phyloP scores from a whole-genome alignment of 169 alveolate species.

The Besnoitia besnoiti region DNA sequence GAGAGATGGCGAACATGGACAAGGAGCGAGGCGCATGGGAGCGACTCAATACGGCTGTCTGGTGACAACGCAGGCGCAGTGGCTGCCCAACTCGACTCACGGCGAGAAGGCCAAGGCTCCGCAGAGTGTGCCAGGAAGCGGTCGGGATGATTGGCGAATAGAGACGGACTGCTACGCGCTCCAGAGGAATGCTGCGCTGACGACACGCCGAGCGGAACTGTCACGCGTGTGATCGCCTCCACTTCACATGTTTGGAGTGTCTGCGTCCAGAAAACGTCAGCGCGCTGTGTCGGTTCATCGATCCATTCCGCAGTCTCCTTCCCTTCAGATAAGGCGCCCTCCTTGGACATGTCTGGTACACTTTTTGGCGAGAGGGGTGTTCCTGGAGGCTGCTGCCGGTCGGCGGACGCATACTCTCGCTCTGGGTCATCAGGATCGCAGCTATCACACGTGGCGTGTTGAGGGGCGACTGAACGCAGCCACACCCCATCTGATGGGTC shows the following conservation, averaged over 20 bases:
- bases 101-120: background rate
- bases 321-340: no score
- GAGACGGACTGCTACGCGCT: background rate
- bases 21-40: background rate
- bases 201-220: background rate
- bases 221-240: background rate
- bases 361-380: no score
- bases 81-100: background rate
- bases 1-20: slow-evolving; percentile 10
- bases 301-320: no score
- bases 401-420: no score
- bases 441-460: no score
- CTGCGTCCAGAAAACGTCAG: slow-evolving; percentile 8
- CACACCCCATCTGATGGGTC: no score
- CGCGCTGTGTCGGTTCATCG: no score
- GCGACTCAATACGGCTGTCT: background rate
- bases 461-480: no score
- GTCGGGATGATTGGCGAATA: background rate
- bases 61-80: background rate
- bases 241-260: background rate
- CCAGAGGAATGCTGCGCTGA: background rate
- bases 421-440: no score
- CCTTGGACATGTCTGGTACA: no score
- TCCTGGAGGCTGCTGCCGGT: no score
- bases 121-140: background rate